Base-by-base conservation (phyloP, 768 basidiomycete genomes). In the Rickenella mellea region DNA sequence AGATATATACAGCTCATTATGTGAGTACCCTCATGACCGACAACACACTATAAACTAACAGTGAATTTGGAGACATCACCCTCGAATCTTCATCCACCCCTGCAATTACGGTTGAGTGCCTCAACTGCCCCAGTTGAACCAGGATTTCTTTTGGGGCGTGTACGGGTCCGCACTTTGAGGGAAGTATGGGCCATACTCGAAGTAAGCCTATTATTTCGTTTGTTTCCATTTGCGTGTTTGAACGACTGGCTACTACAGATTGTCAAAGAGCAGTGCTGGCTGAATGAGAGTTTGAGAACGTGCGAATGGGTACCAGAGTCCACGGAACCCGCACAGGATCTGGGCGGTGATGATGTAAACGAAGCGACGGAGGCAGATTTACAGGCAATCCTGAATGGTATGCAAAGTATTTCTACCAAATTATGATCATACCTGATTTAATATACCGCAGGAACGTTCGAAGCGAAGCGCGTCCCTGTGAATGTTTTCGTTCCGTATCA, bases 241-340 rank as follows among this genome's bases (percentile, higher is more conserved):
- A 40, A 28, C 9, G 22, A 12, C 15, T 15, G 27, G 42, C 30
- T 27, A 15, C 15, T 11, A 4, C 30, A 84, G 80, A 71, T 90
- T 51, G 83, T 89, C 4, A 70, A 73, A 45, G 86, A 89, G 46
- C 87, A 89, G 59, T 83, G 80, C 51, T 90, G 87, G 87, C 53
- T 89, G 14, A 90, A 89, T 52, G 82, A 83, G 51, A 69, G 70
- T n/a, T 57, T 90, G 17, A 52, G 63, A 4, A 68, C 71, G 33
- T 76, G 73, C 33, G 60, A 71, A 10, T 90, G 87, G 86, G 57
- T 59, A 21, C 66, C 75, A 3, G 83, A 86, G 51, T 52, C 57
- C 25, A 44, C 50, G 12, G 54, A 56, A 11, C 55, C 55, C 6
- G 52, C 48, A 9, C 56, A 65, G 10, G 35, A 48, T 6, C 43